Conservation (phyloP, 2,329 filamentous ascomycete genomes). For the Colletotrichum zoysiae region DNA sequence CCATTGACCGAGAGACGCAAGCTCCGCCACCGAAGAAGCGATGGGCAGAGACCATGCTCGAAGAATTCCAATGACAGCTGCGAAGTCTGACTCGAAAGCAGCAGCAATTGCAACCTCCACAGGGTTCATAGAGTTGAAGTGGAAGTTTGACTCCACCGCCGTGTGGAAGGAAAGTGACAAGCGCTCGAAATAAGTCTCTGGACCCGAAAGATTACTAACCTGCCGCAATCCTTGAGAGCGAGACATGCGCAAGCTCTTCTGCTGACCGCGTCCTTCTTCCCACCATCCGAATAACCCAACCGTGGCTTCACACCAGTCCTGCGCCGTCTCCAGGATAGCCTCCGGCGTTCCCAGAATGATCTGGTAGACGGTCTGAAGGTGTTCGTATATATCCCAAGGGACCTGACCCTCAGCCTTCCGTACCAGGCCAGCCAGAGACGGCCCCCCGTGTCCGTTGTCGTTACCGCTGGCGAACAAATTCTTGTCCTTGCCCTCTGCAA, state of each 20-base stretch:
- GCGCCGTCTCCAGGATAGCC: conserved; percentile 80
- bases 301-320: conserved; percentile 94
- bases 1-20: conserved; percentile 88
- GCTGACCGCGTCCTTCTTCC: conserved; percentile 78
- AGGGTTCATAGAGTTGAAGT: conserved; percentile 79
- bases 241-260: conserved; percentile 56
- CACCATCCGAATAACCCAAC: conserved; percentile 90
- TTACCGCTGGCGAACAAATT: conserved; percentile 49
- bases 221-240: conserved; percentile 54
- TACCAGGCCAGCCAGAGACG: conserved; percentile 73
- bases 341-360: conserved; percentile 82
- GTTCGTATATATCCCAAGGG: conserved; percentile 91
- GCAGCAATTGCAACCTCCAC: conserved; percentile 87
- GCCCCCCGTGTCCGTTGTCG: conserved; percentile 55
- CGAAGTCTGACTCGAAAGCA: conserved; percentile 84
- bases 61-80: conserved; percentile 80
- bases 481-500: conserved; percentile 80
- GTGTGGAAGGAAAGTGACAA: conserved; percentile 79
- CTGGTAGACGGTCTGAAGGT: conserved; percentile 82
- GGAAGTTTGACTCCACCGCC: conserved; percentile 76
- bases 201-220: conserved; percentile 60
- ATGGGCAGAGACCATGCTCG: conserved; percentile 85
- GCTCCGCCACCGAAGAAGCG: conserved; percentile 82
- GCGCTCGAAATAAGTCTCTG: conserved; percentile 79
- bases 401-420: conserved; percentile 87